These are phyloP conservation scores for Fusarium sp. DNA, from an alignment of 2,329 filamentous ascomycete species.

Conservation along the genomic window DNA sequence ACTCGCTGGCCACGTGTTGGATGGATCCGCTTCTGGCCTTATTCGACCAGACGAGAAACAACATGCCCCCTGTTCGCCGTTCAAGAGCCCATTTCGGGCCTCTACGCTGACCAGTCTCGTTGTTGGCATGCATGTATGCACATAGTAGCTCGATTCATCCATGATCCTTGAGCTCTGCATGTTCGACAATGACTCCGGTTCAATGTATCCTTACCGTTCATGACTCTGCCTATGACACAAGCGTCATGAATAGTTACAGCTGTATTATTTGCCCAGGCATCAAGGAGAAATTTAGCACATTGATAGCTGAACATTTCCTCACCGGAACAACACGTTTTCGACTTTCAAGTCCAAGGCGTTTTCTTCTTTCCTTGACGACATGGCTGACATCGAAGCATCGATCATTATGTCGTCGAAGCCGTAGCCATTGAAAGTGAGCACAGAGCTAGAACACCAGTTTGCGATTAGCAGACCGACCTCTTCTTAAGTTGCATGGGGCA, in stretches of 20 bases:
- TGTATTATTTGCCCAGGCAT: background rate
- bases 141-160: conserved; percentile 3
- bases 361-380: conserved; percentile 17
- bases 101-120: conserved; percentile 23
- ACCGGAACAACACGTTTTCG: background rate
- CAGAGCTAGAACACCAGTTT: background rate
- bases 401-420: background rate
- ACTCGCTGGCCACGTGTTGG: conserved; percentile 40
- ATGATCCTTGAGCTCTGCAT: conserved; percentile 11
- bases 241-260: background rate
- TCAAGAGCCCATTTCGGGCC: conserved; percentile 27
- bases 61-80: conserved; percentile 22
- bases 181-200: conserved; percentile 7
- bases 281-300: background rate
- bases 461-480: background rate
- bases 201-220: conserved; percentile 19
- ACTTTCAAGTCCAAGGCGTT: background rate
- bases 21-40: conserved; percentile 40
- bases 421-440: background rate
- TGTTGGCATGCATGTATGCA: background rate
- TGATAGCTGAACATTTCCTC: background rate
- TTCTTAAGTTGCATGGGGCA: background rate
- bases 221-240: background rate
- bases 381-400: background rate
- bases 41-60: conserved; percentile 37